These are phyloP conservation scores for Capillidium rhysosporum DNA, from an alignment of 371 early-diverging fungal species.

Conservation along the genomic window DNA sequence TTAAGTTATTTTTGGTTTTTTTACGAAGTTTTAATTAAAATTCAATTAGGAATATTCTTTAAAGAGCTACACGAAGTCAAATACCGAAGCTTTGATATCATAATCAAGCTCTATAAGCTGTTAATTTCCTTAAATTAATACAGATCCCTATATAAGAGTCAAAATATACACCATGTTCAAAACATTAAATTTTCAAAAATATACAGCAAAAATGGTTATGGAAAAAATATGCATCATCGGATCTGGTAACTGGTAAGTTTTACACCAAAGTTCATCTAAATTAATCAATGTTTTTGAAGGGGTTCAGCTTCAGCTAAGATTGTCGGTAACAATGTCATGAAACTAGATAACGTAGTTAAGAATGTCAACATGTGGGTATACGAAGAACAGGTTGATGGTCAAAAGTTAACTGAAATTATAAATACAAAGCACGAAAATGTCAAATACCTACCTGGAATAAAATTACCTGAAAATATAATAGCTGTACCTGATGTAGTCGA, in stretches of 20 bases:
- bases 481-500: slow-evolving; percentile 68
- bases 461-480: slow-evolving; percentile 68
- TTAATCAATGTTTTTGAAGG: slow-evolving; percentile 24
- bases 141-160: no score
- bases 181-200: not conserved
- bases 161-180: no score
- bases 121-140: no score
- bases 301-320: slow-evolving; percentile 94
- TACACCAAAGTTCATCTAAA: not conserved
- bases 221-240: slow-evolving; percentile 7
- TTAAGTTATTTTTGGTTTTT: no score
- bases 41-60: no score
- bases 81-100: no score
- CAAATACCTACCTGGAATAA: slow-evolving; percentile 84
- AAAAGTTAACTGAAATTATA: slow-evolving; percentile 85
- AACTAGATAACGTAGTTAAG: slow-evolving; percentile 38
- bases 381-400: slow-evolving; percentile 68
- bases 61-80: no score
- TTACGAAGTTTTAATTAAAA: no score
- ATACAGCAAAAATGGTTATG: not conserved
- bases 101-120: no score
- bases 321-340: slow-evolving; percentile 66
- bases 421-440: slow-evolving; percentile 87
- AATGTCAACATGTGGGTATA: slow-evolving; percentile 93
- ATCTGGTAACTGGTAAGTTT: slow-evolving; percentile 9